Conservation (phyloP, 148 eudicot species). For the Camellia granthamiana region DNA sequence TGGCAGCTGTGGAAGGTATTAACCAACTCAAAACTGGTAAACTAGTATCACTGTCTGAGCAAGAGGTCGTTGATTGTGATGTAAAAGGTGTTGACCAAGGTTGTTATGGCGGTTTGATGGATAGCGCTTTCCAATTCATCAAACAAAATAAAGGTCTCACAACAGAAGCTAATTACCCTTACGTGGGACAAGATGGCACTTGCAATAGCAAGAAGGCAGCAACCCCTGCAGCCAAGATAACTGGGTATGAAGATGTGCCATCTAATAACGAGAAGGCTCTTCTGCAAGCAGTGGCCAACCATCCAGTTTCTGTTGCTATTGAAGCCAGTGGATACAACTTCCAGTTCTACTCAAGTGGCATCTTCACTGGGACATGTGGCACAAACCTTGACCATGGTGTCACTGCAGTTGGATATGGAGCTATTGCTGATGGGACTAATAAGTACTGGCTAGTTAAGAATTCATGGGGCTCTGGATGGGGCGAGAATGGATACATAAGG, state of each 20-base stretch:
- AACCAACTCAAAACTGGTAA: slow-evolving; percentile 31
- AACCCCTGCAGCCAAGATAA: slow-evolving; percentile 16
- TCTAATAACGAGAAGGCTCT: slow-evolving; percentile 33
- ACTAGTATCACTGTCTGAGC: slow-evolving; percentile 51
- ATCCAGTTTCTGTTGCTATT: slow-evolving; percentile 45
- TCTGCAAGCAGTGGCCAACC: slow-evolving; percentile 39
- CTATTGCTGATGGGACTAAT: slow-evolving; percentile 21
- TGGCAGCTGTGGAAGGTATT: slow-evolving; percentile 43
- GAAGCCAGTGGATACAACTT: slow-evolving; percentile 34
- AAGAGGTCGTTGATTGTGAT: slow-evolving; percentile 57
- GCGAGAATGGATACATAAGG: slow-evolving; percentile 49
- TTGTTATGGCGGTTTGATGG: slow-evolving; percentile 39
- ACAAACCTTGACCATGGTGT: slow-evolving; percentile 41
- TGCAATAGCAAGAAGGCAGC: slow-evolving; percentile 28
- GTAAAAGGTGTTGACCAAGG: slow-evolving; percentile 26
- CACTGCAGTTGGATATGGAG: slow-evolving; percentile 20
- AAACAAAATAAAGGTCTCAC: slow-evolving; percentile 36
- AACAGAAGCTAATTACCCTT: slow-evolving; percentile 52
- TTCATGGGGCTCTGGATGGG: slow-evolving; percentile 51
- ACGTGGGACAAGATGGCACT: slow-evolving; percentile 28
- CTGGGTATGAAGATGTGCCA: slow-evolving; percentile 44
- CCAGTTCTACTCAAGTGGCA: slow-evolving; percentile 39
- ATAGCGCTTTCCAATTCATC: slow-evolving; percentile 38
- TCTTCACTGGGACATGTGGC: slow-evolving; percentile 37
- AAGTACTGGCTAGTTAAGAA: slow-evolving; percentile 53